Evolutionary conservation across 2,329 filamentous ascomycete genomes (phyloP).

Genomic region (Neofusicoccum umdonicola): DNA sequence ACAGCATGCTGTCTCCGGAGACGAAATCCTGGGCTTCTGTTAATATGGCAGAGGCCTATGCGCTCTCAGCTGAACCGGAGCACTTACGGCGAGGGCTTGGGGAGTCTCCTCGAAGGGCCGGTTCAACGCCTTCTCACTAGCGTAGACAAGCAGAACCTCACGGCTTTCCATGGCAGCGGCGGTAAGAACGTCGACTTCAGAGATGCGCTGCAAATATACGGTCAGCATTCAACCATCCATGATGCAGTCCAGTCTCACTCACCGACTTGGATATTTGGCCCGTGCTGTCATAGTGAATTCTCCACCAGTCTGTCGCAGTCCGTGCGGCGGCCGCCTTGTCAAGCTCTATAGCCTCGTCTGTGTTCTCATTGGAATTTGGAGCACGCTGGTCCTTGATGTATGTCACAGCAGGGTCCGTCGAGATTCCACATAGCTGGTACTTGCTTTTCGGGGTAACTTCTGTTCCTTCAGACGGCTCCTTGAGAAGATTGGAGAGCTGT

Average conservation of each 20-base stretch:
- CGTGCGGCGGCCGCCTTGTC: not conserved
- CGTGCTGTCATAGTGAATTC: constrained; percentile 16
- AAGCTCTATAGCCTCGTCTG: not conserved
- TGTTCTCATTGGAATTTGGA: not conserved
- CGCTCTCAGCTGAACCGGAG: not conserved
- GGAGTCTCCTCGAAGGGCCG: constrained; percentile 7
- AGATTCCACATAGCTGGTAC: constrained; percentile 16
- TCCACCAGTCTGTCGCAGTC: constrained; percentile 11
- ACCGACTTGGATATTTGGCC: constrained; percentile 14
- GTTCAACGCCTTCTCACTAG: constrained; percentile 43
- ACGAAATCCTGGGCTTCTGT: constrained; percentile 40
- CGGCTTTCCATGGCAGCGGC: constrained; percentile 53
- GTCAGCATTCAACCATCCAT: not conserved
- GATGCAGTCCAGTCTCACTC: not conserved
- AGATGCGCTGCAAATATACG: constrained; percentile 33
- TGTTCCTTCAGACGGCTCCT: not conserved
- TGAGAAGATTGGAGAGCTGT: constrained; percentile 14
- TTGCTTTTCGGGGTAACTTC: not conserved
- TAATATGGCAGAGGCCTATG: not conserved
- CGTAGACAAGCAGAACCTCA: constrained; percentile 59
- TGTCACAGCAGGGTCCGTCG: constrained; percentile 8
- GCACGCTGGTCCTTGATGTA: constrained; percentile 1
- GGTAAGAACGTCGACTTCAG: constrained; percentile 54
- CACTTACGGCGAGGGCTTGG: constrained; percentile 21
- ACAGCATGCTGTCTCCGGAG: constrained; percentile 47